Conservation (phyloP, 2,329 filamentous ascomycete genomes). For the Nemania bipapillata region DNA sequence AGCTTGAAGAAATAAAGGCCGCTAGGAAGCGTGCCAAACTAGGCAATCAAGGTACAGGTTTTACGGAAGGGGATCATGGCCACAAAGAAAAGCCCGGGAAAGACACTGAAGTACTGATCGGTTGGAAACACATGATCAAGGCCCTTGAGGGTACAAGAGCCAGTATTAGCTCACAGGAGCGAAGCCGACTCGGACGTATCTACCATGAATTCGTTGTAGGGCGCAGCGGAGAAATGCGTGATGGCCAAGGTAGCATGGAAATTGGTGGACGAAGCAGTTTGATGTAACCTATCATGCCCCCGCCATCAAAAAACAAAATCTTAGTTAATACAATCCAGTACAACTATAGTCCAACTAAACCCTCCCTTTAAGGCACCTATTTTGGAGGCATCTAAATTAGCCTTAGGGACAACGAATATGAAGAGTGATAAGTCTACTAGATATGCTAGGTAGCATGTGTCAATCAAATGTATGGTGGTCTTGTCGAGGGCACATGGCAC, state of each 20-base stretch:
- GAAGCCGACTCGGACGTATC: slow-evolving; percentile 77
- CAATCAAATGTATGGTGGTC: no score
- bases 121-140: slow-evolving; percentile 83
- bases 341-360: background rate
- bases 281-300: slow-evolving; percentile 70
- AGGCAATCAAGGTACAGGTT: slow-evolving; percentile 52
- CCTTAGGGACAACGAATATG: background rate
- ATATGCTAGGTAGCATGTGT: no score
- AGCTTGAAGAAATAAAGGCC: slow-evolving; percentile 81
- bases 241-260: slow-evolving; percentile 89
- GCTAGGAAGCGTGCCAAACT: slow-evolving; percentile 72
- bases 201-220: slow-evolving; percentile 94
- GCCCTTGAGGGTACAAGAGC: slow-evolving; percentile 80
- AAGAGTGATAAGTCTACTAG: no score
- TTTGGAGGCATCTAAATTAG: no score
- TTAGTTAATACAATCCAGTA: background rate
- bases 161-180: slow-evolving; percentile 84
- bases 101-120: slow-evolving; percentile 78
- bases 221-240: slow-evolving; percentile 93
- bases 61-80: slow-evolving; percentile 44
- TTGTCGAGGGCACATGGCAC: no score
- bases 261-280: slow-evolving; percentile 91
- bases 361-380: no score
- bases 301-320: background rate
- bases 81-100: slow-evolving; percentile 57